These are phyloP conservation scores for Fusarium solani-melongenae DNA, from an alignment of 2,329 filamentous ascomycete genomes.

Conservation along the genomic window DNA sequence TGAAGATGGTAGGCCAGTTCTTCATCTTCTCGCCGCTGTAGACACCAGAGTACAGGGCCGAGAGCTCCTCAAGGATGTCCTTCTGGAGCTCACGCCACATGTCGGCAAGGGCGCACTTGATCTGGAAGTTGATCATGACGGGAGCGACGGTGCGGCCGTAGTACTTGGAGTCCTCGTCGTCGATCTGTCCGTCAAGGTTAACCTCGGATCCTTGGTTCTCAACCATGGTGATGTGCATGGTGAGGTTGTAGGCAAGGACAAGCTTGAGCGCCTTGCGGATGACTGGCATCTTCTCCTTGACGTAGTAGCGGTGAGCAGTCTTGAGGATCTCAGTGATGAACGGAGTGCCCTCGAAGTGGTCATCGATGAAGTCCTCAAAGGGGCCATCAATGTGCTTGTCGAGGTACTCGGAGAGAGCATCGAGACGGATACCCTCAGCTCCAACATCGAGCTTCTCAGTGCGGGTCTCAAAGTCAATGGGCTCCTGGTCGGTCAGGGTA, in stretches of 20 bases:
- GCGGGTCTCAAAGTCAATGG: constrained; percentile 84
- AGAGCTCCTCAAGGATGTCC: constrained; percentile 94
- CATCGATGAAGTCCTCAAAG: constrained; percentile 93
- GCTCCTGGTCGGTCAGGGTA: constrained; percentile 72
- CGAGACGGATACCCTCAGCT: constrained; percentile 84
- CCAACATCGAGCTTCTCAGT: constrained; percentile 92
- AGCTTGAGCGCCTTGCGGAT: constrained; percentile 96
- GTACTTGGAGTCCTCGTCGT: constrained; percentile 87
- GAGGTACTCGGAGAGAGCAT: constrained; percentile 88
- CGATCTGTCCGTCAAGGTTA: constrained; percentile 81
- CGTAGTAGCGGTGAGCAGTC: constrained; percentile 93
- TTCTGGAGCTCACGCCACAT: constrained; percentile 99
- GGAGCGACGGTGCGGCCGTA: constrained; percentile 91
- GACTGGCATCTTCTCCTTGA: constrained; percentile 86
- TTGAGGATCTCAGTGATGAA: constrained; percentile 97
- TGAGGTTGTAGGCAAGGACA: constrained; percentile 94
- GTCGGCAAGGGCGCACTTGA: constrained; percentile 95
- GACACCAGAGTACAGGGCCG: constrained; percentile 92
- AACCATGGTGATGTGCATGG: constrained; percentile 92
- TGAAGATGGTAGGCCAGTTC: constrained; percentile 99
- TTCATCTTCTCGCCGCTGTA: constrained; percentile 97
- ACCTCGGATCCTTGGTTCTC: constrained; percentile 88
- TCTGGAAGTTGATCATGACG: constrained; percentile 99
- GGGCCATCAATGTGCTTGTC: constrained; percentile 93
- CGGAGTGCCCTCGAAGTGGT: constrained; percentile 94